These are phyloP conservation scores for Penicillium dipodomyicola DNA, from an alignment of 495 filamentous ascomycete species.

Conservation along the genomic window DNA sequence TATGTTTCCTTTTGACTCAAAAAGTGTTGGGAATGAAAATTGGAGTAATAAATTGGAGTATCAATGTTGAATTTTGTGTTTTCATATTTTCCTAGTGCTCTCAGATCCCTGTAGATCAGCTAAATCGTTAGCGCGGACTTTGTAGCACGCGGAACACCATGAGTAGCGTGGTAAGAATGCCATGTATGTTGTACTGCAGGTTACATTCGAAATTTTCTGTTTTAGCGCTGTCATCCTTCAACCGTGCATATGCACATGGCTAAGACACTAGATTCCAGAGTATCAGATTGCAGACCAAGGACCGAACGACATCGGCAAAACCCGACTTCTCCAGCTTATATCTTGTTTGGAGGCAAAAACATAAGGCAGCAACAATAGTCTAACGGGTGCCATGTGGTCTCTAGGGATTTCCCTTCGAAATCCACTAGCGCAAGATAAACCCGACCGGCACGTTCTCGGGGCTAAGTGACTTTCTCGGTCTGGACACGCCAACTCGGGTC, in stretches of 20 bases:
- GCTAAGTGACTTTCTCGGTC: slow-evolving; percentile 5
- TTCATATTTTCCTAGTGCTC: slow-evolving; percentile 1
- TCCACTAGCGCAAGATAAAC: slow-evolving; percentile 2
- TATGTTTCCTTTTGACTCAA: not conserved
- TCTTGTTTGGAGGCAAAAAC: not conserved
- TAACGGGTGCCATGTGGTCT: slow-evolving; percentile 1
- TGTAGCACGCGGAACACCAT: slow-evolving; percentile 1
- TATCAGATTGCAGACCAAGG: slow-evolving; percentile 11
- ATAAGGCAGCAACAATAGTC: not conserved
- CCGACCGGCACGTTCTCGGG: slow-evolving; percentile 11
- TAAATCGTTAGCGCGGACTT: not conserved
- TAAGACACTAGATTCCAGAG: not conserved
- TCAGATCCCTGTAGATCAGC: slow-evolving; percentile 2
- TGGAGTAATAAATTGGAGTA: not conserved
- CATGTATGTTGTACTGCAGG: not conserved
- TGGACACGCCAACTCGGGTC: slow-evolving; percentile 18
- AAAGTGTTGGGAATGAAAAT: not conserved
- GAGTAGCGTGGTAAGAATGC: not conserved
- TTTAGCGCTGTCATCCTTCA: slow-evolving; percentile 2
- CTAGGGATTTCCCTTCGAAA: not conserved
- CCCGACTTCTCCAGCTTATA: not conserved
- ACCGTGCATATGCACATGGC: slow-evolving; percentile 8
- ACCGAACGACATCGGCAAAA: slow-evolving; percentile 4
- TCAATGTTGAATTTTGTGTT: not conserved
- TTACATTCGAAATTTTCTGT: slow-evolving; percentile 1